Evolutionary conservation across 306 rosid species (phyloP).

Genomic region (Cucumis melo): DNA sequence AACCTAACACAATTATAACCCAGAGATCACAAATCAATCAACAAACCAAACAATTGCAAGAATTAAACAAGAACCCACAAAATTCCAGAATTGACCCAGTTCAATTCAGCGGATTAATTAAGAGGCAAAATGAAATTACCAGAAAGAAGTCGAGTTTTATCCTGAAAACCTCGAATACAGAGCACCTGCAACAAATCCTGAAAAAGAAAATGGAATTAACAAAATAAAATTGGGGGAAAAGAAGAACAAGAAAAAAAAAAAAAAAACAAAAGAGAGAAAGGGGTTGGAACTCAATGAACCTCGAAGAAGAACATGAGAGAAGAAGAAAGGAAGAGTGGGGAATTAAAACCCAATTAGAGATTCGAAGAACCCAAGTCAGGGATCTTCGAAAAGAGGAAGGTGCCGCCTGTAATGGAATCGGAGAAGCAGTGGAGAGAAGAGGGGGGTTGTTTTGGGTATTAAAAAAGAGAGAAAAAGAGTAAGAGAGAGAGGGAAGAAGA

Average conservation of each 20-base stretch:
- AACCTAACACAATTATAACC: slow-evolving; percentile 1
- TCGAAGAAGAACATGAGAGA: slow-evolving; percentile 38
- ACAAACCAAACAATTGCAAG: neutral
- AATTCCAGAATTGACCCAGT: neutral
- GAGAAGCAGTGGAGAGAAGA: neutral
- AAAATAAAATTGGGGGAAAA: neutral
- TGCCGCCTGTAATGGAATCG: neutral
- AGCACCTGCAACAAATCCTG: slow-evolving; percentile 64
- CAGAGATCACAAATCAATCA: neutral
- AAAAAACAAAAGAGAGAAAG: neutral
- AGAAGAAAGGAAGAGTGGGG: neutral
- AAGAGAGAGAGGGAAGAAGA: neutral
- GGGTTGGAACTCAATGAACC: slow-evolving; percentile 29
- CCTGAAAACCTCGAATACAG: slow-evolving; percentile 16
- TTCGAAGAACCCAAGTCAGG: neutral
- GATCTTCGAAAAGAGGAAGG: neutral
- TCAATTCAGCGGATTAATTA: neutral
- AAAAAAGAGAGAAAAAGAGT: neutral
- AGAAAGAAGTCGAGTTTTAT: slow-evolving; percentile 16
- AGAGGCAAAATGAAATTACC: slow-evolving; percentile 25
- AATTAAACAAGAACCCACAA: neutral
- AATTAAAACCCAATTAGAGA: neutral
- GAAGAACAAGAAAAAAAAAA: no score
- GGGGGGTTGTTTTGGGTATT: neutral
- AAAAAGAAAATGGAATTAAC: neutral